These are phyloP conservation scores for Gossypium bickii DNA, from an alignment of 345 rosid species.

Conservation along the genomic window DNA sequence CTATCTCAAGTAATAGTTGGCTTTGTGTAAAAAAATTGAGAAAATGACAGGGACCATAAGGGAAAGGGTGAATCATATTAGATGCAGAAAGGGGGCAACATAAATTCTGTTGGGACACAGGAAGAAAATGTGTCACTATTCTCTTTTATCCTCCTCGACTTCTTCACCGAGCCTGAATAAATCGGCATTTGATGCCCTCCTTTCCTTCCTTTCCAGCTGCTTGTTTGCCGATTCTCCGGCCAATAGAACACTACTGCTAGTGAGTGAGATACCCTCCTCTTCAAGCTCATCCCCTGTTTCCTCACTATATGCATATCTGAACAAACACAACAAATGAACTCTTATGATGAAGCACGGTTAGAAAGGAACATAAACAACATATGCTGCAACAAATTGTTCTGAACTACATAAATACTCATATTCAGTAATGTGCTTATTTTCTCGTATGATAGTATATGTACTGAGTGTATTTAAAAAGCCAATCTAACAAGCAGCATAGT, in stretches of 20 bases:
- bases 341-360: background rate
- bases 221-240: slow-evolving; percentile 29
- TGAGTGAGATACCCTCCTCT: slow-evolving; percentile 32
- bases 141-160: slow-evolving; percentile 35
- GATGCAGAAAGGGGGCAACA: slow-evolving; percentile 3
- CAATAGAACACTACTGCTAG: slow-evolving; percentile 27
- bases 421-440: too few relatives aligned
- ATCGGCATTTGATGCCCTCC: slow-evolving; percentile 15
- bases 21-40: background rate
- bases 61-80: background rate
- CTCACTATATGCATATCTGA: slow-evolving; percentile 36
- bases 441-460: too few relatives aligned
- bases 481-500: too few relatives aligned
- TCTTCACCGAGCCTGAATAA: slow-evolving; percentile 33
- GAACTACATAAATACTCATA: background rate
- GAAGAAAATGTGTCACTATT: slow-evolving; percentile 9
- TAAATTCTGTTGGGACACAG: background rate
- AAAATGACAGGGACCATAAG: background rate
- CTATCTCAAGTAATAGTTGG: background rate
- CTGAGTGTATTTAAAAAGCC: too few relatives aligned
- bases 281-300: slow-evolving; percentile 37
- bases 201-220: slow-evolving; percentile 39
- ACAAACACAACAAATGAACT: slow-evolving; percentile 4
- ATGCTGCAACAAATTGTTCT: background rate
- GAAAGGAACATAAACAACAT: background rate